These are phyloP conservation scores for Pestalotiopsis sp. DNA, from an alignment of 2,329 filamentous ascomycete species.

Conservation along the genomic window DNA sequence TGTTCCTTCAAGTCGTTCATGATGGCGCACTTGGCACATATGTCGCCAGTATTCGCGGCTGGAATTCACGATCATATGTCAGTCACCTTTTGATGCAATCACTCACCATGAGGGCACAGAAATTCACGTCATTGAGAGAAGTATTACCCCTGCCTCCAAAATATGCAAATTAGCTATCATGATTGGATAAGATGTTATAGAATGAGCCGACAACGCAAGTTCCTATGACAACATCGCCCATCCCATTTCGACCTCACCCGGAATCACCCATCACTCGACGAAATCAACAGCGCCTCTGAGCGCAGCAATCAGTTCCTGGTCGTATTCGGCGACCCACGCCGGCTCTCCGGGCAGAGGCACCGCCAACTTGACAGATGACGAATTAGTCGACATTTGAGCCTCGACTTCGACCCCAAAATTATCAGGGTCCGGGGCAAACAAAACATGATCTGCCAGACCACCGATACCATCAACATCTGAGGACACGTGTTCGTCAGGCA, in stretches of 20 bases:
- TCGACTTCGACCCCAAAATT: background rate
- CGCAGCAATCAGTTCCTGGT: conserved; percentile 28
- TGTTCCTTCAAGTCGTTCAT: too few species aligned
- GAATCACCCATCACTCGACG: conserved; percentile 23
- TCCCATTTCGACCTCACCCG: background rate
- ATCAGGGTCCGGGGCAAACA: background rate
- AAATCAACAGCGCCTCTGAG: conserved; percentile 32
- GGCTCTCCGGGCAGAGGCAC: conserved; percentile 18
- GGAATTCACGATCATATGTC: too few species aligned
- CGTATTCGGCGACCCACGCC: conserved; percentile 29
- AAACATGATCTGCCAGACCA: background rate
- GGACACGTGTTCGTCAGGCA: background rate
- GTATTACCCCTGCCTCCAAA: background rate
- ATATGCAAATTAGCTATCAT: background rate
- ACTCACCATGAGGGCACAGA: too few species aligned
- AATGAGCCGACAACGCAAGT: background rate
- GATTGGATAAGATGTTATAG: background rate
- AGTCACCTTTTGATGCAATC: too few species aligned
- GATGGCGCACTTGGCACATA: too few species aligned
- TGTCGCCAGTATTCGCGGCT: too few species aligned
- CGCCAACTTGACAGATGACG: background rate
- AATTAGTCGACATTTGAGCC: background rate
- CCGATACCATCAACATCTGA: background rate
- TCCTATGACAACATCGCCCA: background rate
- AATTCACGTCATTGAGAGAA: background rate